Base-by-base conservation (phyloP, 345 rosid species). In the Microthlaspi erraticum region DNA sequence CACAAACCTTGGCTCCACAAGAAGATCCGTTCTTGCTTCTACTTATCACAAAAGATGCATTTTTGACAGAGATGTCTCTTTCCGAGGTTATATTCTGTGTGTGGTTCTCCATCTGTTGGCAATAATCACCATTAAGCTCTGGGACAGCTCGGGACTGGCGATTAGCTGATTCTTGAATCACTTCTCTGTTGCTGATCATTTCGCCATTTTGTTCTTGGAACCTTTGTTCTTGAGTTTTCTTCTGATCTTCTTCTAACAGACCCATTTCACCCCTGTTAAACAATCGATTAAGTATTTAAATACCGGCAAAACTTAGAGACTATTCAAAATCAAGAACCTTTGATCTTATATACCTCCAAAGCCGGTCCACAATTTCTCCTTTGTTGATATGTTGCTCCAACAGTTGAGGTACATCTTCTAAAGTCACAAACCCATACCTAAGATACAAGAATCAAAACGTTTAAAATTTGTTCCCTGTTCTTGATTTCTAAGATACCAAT, bases 341-440 rank as follows among this genome's bases (percentile, higher is more conserved):
- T 39, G 50, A 66, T 81, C 87, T 63, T 45, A 45, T 53, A 8
- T 84, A 93, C 98, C 97, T 88, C 96, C 97, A 93, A 17, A 90
- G 82, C 64, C 76, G 77, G 76, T 90, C 90, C 26, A 88, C 81
- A 38, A 87, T 88, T 83, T 90, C 86, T 29, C 97, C 98, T 67
- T 81, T 87, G 65, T 62, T 83, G 60, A 88, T 78, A 75, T 93
- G 98, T 74, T 83, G 85, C 77, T 88, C 87, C 14, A 93, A 78
- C 79, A 90, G 78, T 32, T 57, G 18, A 44, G 84, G 85, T 44
- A 93, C 85, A 73, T 88, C 89, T 62, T 91, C 97, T 45, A 87
- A 93, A n/a, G 86, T 71, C 58, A 90, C 93, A 79, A 86, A 90
- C 32, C 96, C 98, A 71, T 88, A 88, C 97, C 98, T 93, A 68